phyloP scores from a whole-genome alignment of 2,329 filamentous ascomycete genomes.

The Trichoderma semiorbis region DNA sequence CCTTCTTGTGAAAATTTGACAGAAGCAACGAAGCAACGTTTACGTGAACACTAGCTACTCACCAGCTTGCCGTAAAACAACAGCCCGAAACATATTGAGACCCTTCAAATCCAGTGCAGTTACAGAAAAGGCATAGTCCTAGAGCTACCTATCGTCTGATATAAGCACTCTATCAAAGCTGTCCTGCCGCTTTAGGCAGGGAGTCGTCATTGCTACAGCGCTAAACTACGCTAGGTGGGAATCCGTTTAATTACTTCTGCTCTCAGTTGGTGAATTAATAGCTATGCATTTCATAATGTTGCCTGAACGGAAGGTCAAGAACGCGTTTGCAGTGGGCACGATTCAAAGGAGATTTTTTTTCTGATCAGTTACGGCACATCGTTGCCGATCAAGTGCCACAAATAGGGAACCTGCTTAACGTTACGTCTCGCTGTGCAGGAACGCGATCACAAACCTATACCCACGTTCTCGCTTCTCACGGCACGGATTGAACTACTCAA shows the following conservation, averaged over 20 bases:
- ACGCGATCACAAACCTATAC: neutral
- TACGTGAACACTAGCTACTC: neutral
- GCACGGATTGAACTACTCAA: neutral
- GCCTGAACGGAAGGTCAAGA: neutral
- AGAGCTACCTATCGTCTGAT: neutral
- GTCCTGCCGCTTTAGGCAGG: neutral
- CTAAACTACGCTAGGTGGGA: neutral
- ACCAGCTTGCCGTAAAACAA: neutral
- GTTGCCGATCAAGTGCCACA: neutral
- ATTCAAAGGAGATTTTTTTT: neutral
- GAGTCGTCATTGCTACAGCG: neutral
- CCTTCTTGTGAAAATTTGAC: neutral
- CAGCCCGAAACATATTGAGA: neutral
- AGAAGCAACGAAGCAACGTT: neutral
- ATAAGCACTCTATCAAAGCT: slow-evolving; percentile 4
- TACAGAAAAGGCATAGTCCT: neutral
- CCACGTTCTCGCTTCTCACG: neutral
- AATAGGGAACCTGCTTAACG: neutral
- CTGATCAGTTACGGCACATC: neutral
- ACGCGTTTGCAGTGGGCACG: neutral
- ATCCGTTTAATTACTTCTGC: neutral
- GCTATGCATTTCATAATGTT: neutral
- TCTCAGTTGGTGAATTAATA: neutral
- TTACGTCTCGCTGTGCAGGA: neutral
- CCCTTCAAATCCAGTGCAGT: neutral